Base-by-base conservation (phyloP, 805 yeast species). In the Saccharomycopsis schoenii region DNA sequence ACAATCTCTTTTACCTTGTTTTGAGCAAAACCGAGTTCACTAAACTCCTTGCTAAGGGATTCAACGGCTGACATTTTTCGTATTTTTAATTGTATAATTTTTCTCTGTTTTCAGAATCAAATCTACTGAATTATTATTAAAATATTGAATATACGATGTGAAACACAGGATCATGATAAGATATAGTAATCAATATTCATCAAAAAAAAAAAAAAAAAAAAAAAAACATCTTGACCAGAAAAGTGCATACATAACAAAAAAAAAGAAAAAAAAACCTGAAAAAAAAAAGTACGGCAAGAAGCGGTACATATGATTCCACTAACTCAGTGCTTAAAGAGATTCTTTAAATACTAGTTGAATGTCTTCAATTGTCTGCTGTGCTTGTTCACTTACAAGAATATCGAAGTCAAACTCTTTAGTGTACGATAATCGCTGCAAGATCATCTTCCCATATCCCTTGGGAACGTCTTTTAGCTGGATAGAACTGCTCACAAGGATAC, bases 1-100 rank as follows among this genome's bases (percentile, higher is more conserved):
- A 83, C 72, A 61, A 91, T 85, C 70, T 94, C 98, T 57, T 83
- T 82, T 62, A 88, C 78, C 71, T 89, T 89, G 67, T 83, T 77
- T 17, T 86, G 93, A 67, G 81, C 83, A 66, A 88, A 83, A 14
- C 96, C 96, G 61, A 86, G 65, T n/a, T 66, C 64, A 60, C 69
- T 66, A 58, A 77, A 72, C 3, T 67, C 66, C 37, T 66, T 62
- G 25, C 75, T 69, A 17, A 77, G 66, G 19, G 70, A 74, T 41
- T 76, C 80, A 34, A 74, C 24, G 41, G 43, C 58, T 17, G 59
- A 21, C 52, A 47, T 47, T 47, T 47, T 47, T n/a, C 15, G 9
- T 47, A 6, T 10, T 21, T 2, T 43, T 43, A 4, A 5, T 11
- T 21, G 4, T 37, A n/a, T 37, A 37, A 19, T 17, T 10, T 43